Base-by-base conservation (phyloP, 495 filamentous ascomycete genomes). In the Lentithecium fluviatile region DNA sequence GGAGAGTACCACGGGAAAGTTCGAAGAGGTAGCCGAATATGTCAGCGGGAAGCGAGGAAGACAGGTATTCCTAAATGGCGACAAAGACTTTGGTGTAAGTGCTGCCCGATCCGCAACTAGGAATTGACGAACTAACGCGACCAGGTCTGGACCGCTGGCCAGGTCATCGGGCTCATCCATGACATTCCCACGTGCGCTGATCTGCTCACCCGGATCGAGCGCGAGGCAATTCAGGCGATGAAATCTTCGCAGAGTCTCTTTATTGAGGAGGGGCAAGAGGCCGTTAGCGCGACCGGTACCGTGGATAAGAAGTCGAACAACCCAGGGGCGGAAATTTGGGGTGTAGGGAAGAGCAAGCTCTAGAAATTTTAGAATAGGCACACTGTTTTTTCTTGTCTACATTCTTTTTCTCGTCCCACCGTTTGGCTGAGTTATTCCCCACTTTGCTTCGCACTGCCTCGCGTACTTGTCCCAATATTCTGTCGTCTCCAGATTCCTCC, bases 41-140 rank as follows among this genome's bases (percentile, higher is more conserved):
- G 90, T 98, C 21, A 96, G 90, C 70, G 94, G 94, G 45, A 88
- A 97, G 83, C 81, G 93, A 49, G 94, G 94, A 17, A 79, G 88
- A 24, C 79, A 96, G 78, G 94, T 98, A 21, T 98, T 96, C 74
- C 63, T 91, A 45, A 96, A 90, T 65, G 94, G 94, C 34, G 94
- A 98, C 70, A 80, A 88, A 58, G 88, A 98, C 64, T 90, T 83
- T 73, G 93, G 93, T 37, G 93, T 94, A 80, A 78, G 86, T 83
- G 58, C 21, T 40, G 61, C 45, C 47, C 36, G 23, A 49, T 17
- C 24, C 15, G 4, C 24, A 25, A n/a, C 19, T 21, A 25, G 13
- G 17, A 56, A 21, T 4, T 48, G 11, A 34, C 36, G 5, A 20
- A 19, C 40, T 48, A 24, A 52, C 50, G 19, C 8, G 20, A 8